Percentiles rank a stretch among this genome's conserved stretches.
These are phyloP conservation scores for Cryoendolithus antarcticus DNA, from an alignment of 2,329 filamentous ascomycete species.

Conservation along the genomic window DNA sequence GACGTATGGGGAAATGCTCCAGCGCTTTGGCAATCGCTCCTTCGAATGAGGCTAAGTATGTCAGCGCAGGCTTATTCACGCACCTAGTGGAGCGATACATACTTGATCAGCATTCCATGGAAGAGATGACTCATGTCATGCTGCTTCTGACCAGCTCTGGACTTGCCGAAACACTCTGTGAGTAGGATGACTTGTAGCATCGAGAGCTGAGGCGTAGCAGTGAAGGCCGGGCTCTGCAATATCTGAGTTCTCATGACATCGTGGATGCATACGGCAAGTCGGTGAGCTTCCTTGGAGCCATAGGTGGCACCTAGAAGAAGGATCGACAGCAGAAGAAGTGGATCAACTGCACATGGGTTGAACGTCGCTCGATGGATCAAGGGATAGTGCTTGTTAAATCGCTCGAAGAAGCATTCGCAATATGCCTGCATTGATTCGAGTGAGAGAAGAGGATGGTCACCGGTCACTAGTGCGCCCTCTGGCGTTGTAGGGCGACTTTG, in stretches of 20 bases:
- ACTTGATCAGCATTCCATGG: slow-evolving; percentile 42
- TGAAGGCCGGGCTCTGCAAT: slow-evolving; percentile 46
- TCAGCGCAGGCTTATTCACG: background rate
- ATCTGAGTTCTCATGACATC: slow-evolving; percentile 48
- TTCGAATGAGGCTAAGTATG: slow-evolving; percentile 29
- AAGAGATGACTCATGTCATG: slow-evolving; percentile 53
- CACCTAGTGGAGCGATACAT: background rate
- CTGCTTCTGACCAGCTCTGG: slow-evolving; percentile 48
- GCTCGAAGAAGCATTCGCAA: slow-evolving; percentile 46
- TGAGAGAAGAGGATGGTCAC: slow-evolving; percentile 40
- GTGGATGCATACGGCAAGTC: slow-evolving; percentile 50
- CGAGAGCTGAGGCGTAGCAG: slow-evolving; percentile 47
- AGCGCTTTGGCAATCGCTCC: slow-evolving; percentile 40
- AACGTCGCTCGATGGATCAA: slow-evolving; percentile 48
- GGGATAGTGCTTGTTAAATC: slow-evolving; percentile 50
- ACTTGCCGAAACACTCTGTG: slow-evolving; percentile 54
- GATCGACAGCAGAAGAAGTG: slow-evolving; percentile 42
- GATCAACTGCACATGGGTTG: slow-evolving; percentile 36
- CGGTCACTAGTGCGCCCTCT: slow-evolving; percentile 34
- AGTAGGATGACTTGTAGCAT: slow-evolving; percentile 49
- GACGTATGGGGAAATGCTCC: slow-evolving; percentile 4
- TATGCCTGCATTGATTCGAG: slow-evolving; percentile 42
- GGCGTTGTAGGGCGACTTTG: slow-evolving; percentile 36
- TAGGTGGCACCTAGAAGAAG: slow-evolving; percentile 52
- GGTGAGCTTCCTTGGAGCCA: slow-evolving; percentile 44